Base-by-base conservation (phyloP, 2,329 filamentous ascomycete species). In the Neonectria faginata region DNA sequence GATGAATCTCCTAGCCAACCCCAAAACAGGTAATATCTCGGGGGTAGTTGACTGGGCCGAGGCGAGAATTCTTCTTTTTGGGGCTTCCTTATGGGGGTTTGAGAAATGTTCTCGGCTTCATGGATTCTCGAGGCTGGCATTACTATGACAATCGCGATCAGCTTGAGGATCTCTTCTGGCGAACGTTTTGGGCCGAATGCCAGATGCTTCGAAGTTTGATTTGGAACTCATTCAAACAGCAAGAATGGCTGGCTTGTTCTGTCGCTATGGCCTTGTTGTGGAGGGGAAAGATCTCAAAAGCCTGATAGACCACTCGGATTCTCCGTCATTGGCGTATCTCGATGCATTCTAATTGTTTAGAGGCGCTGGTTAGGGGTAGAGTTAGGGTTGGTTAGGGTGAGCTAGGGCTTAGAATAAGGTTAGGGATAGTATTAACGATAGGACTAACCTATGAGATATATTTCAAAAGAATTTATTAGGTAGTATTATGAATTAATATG, bases 31-130 rank as follows among this genome's bases (percentile, higher is more conserved):
- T 6, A 39, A 54, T 11, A 25, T 62, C 14, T 54, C 60, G 1
- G 60, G 54, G 1, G 31, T 62, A 33, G 29, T 45, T 4, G 54
- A 57, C 29, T 57, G 54, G 60, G 44, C 20, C 5, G 47, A 57
- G 3, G 60, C 60, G 5, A 39, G 14, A 25, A 29, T 54, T 5
- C 7, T 41, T 3, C 60, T 41, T 18, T 62, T 62, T 33, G 60
- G 53, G 1, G 12, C 48, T 25, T 22, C 39, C 18, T 41, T 62
- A 12, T 62, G 54, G 60, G 54, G 60, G 5, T 18, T 62, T 3
- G 60, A 62, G 20, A 62, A 62, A 57, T 22, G n/a, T 51, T 2
- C 58, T 61, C 18, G 58, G 58, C 11, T 48, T 39, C 8, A 55
- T 61, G 42, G 31, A 44, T 18, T 55, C 42, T 5, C n/a, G 42